Evolutionary conservation across 2,329 filamentous ascomycete genomes (phyloP).

Genomic region (Colletotrichum noveboracense): DNA sequence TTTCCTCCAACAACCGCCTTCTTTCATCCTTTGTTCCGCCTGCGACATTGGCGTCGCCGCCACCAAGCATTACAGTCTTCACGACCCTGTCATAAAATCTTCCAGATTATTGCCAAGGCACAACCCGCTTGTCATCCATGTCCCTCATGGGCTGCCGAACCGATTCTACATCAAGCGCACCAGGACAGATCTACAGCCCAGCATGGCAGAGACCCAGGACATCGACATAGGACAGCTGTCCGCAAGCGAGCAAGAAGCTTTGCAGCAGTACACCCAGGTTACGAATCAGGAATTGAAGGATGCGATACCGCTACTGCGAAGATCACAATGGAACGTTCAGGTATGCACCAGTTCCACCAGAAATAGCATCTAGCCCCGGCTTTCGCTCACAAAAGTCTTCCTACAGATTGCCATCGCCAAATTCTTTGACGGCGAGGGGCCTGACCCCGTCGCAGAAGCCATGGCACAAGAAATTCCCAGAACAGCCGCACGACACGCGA

Average conservation of each 20-base stretch:
- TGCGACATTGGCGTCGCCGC: neutral
- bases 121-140: neutral
- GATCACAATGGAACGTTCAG: slow-evolving; percentile 97
- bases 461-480: slow-evolving; percentile 68
- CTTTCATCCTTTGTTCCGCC: neutral
- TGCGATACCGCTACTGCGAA: slow-evolving; percentile 78
- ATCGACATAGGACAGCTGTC: slow-evolving; percentile 74
- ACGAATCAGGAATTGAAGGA: slow-evolving; percentile 82
- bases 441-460: slow-evolving; percentile 81
- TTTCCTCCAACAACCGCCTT: neutral
- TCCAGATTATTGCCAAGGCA: neutral
- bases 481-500: slow-evolving; percentile 72
- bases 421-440: slow-evolving; percentile 95
- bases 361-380: neutral
- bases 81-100: neutral
- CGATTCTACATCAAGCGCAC: neutral
- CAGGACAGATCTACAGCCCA: neutral
- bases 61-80: neutral
- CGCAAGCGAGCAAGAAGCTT: slow-evolving; percentile 77
- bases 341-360: slow-evolving; percentile 46
- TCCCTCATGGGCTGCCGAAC: neutral
- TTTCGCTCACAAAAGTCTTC: neutral
- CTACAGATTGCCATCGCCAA: slow-evolving; percentile 89
- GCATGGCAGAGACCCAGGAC: slow-evolving; percentile 48
- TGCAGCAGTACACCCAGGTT: slow-evolving; percentile 88